Evolutionary conservation across 2,329 filamentous ascomycete species (phyloP).

Genomic region (Arthrocladium fulminans): DNA sequence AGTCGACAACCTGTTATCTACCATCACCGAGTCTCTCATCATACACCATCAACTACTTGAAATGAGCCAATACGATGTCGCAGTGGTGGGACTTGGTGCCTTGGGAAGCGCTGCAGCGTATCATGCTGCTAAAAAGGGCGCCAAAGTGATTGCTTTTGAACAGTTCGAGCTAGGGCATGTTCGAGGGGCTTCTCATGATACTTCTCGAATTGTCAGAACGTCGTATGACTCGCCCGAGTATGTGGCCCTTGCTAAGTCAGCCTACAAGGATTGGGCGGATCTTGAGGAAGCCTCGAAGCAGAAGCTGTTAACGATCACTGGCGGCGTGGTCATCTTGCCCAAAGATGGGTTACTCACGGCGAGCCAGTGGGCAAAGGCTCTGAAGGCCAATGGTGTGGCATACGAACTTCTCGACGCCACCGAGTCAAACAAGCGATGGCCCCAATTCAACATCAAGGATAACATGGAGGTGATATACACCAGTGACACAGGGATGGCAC

Average conservation of each 20-base stretch:
- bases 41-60: too few species aligned
- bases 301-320: conserved; percentile 23
- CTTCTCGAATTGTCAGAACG: conserved; percentile 26
- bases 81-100: conserved; percentile 25
- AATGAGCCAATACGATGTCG: conserved; percentile 25
- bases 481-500: conserved; percentile 24
- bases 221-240: conserved; percentile 24
- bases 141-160: conserved; percentile 25
- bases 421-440: conserved; percentile 23
- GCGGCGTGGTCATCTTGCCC: conserved; percentile 23
- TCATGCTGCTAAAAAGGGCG: conserved; percentile 23
- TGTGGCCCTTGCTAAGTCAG: conserved; percentile 37
- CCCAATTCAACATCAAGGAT: conserved; percentile 22
- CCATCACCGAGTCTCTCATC: too few species aligned
- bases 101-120: conserved; percentile 26
- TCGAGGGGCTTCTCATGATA: conserved; percentile 26
- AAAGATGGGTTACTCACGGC: conserved; percentile 13
- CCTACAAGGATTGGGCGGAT: conserved; percentile 26
- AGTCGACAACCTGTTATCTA: too few species aligned
- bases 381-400: conserved; percentile 18
- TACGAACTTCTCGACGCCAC: conserved; percentile 23
- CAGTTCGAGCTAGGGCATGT: conserved; percentile 27
- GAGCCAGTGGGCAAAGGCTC: conserved; percentile 17
- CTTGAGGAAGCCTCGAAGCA: conserved; percentile 20
- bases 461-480: conserved; percentile 23